phyloP scores from a whole-genome alignment of 129 eudicot genomes.

The Gnaphalium uliginosum region DNA sequence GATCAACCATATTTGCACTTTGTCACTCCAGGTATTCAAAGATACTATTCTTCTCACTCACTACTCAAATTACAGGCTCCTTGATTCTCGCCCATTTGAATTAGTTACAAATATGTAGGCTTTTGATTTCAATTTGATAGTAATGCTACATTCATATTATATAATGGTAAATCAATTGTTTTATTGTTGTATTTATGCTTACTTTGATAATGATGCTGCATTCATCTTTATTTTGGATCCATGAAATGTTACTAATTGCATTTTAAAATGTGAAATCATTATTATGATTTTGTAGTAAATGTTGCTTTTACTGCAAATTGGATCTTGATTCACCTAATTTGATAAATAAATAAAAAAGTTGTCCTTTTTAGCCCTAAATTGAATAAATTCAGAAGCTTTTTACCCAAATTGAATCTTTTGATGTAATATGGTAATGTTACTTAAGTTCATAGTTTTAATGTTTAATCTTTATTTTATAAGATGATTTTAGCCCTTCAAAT shows the following conservation, averaged over 20 bases:
- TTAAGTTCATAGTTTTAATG: background rate
- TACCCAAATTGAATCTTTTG: background rate
- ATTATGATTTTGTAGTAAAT: constrained; percentile 11
- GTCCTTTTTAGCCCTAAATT: background rate
- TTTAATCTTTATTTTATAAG: background rate
- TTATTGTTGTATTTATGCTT: background rate
- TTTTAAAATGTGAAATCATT: background rate
- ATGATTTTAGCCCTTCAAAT: background rate
- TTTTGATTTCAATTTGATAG: constrained; percentile 16
- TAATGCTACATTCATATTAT: constrained; percentile 28
- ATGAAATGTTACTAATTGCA: constrained; percentile 19
- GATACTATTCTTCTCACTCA: constrained; percentile 23
- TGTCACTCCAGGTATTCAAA: constrained; percentile 43
- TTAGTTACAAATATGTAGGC: background rate
- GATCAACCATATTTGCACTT: constrained; percentile 39
- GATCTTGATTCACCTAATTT: constrained; percentile 24
- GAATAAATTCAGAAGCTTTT: background rate
- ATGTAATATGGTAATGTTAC: too few species aligned
- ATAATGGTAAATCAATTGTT: constrained; percentile 8
- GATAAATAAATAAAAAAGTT: background rate
- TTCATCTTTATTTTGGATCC: constrained; percentile 22
- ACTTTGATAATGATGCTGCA: constrained; percentile 8
- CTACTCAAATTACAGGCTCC: background rate
- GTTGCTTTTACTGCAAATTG: constrained; percentile 11
- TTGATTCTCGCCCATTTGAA: constrained; percentile 17